Base-by-base conservation (phyloP, 2,329 filamentous ascomycete genomes). In the Hirsutella thompsonii region DNA sequence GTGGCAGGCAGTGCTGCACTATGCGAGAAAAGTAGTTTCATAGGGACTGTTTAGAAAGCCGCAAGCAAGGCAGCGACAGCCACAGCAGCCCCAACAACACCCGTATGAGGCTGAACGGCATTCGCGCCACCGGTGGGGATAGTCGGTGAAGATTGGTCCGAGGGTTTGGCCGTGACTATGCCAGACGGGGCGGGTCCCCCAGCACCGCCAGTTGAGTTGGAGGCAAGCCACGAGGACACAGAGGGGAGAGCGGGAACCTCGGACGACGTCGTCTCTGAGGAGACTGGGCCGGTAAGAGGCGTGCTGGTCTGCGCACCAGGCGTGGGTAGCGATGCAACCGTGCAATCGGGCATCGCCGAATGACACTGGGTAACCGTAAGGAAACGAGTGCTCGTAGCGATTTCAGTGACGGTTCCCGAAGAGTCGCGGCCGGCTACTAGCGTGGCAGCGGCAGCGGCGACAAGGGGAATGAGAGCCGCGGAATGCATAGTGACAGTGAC, bases 311-410 rank as follows among this genome's bases (percentile, higher is more conserved):
- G 37, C 18, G 40, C 33, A 26, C 33, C 33, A 8, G 42, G 37
- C 19, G 40, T 43, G 20, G 43, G 40, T 16, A 42, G 36, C 18
- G 41, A 36, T 35, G 49, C 46, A 32, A 49, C 39, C 41, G 67
- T 64, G 62, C 68, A 70, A 55, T 66, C 57, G 46, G 60, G 57
- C 46, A 61, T 56, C 10, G 56, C 58, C 35, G 66, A 61, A 53
- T 63, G 60, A 61, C 69, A 70, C 51, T 58, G 50, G 43, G 68
- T 72, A 53, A 72, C 58, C 52, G 68, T 72, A 47, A 66, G 43
- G 39, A 62, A 63, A 48, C 53, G 55, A 41, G 64, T 67, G 40
- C 58, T 57, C 42, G 68, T 72, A 14, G 63, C 62, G 42, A 68
- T 72, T 43, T 60, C 40, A 10, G 59, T 62, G 42, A 60, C 62